Conservation (phyloP, 805 yeast species). For the Wickerhamomyces rabaulensis region DNA sequence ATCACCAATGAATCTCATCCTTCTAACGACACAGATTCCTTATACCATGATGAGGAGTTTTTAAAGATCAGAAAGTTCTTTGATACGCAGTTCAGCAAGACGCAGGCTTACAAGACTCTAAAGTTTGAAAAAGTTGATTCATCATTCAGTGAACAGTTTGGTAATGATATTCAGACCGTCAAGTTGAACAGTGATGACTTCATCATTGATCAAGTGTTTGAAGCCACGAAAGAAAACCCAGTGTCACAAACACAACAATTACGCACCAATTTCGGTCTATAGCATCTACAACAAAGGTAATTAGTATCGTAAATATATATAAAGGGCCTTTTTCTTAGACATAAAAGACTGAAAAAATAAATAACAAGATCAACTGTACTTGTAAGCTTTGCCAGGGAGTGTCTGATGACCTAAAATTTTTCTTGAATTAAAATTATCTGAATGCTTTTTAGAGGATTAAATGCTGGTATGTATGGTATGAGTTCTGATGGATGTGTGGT, state of each 20-base stretch:
- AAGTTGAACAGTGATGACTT: slow-evolving; percentile 4
- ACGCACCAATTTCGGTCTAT: slow-evolving; percentile 3
- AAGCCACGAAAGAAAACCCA: slow-evolving; percentile 11
- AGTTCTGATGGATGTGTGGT: not conserved
- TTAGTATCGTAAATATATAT: not conserved
- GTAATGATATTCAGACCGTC: slow-evolving; percentile 11
- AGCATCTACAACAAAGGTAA: not conserved
- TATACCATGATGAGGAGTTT: slow-evolving; percentile 18
- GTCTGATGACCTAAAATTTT: not conserved
- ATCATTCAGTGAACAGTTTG: slow-evolving; percentile 12
- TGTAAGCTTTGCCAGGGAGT: not conserved
- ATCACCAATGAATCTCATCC: slow-evolving; percentile 20
- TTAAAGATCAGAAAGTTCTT: slow-evolving; percentile 18
- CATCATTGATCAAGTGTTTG: slow-evolving; percentile 10
- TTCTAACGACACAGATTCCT: not conserved
- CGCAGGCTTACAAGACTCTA: slow-evolving; percentile 10
- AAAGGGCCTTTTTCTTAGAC: not conserved
- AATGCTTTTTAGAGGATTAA: not conserved
- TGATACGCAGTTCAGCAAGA: slow-evolving; percentile 5
- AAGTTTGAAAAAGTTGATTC: slow-evolving; percentile 9
- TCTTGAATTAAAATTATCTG: not conserved
- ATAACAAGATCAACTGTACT: not conserved
- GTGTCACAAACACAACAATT: slow-evolving; percentile 9
- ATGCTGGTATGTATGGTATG: not conserved
- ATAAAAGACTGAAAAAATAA: not conserved